A percentile compares a stretch with the other conserved stretches of the same genome.
Evolutionary conservation across 2,329 filamentous ascomycete species (phyloP).

Genomic region (Samsoniella hepiali): DNA sequence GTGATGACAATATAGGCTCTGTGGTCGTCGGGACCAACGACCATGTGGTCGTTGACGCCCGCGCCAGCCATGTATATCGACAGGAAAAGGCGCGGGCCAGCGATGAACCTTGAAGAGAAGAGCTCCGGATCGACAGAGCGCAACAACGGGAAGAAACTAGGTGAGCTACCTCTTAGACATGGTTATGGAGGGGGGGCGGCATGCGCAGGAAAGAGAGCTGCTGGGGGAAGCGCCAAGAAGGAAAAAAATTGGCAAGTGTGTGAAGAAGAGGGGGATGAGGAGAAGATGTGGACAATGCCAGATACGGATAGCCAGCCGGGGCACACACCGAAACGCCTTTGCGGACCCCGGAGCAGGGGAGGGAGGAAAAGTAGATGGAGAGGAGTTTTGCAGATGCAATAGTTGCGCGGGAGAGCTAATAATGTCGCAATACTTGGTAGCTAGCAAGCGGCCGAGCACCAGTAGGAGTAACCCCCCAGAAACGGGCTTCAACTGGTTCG

Average conservation of each 20-base stretch:
- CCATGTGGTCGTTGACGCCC: conserved; percentile 13
- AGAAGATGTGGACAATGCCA: neutral
- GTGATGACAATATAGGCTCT: conserved; percentile 22
- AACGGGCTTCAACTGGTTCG: too few species aligned
- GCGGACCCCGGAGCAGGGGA: neutral
- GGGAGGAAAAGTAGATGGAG: neutral
- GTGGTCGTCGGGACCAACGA: conserved; percentile 19
- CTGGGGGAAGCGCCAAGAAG: neutral
- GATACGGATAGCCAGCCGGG: conserved; percentile 1
- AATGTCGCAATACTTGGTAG: too few species aligned
- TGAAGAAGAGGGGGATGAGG: neutral
- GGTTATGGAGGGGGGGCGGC: neutral
- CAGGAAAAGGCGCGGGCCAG: neutral
- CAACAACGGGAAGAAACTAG: neutral
- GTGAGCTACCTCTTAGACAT: neutral
- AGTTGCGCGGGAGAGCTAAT: too few species aligned
- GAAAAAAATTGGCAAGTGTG: neutral
- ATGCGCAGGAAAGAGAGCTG: neutral
- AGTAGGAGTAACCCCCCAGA: too few species aligned
- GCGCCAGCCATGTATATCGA: conserved; percentile 8
- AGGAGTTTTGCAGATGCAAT: neutral
- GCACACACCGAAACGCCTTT: neutral
- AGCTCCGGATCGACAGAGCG: neutral
- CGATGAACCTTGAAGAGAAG: neutral
- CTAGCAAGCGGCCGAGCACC: too few species aligned